phyloP scores from a whole-genome alignment of 148 eudicot genomes.

The Camellia japonica region DNA sequence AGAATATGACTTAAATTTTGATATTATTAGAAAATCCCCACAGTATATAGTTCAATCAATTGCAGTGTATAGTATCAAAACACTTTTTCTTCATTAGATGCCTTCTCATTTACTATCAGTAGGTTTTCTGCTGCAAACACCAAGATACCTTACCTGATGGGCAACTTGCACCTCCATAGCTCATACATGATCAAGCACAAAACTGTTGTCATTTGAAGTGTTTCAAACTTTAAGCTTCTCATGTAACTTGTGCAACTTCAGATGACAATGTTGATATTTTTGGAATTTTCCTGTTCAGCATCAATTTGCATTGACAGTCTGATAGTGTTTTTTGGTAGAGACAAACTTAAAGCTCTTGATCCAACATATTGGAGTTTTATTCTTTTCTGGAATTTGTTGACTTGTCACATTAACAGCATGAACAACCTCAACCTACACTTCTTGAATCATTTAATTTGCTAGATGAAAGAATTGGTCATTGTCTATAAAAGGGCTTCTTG shows the following conservation, averaged over 20 bases:
- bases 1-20: background rate
- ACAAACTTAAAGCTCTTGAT: background rate
- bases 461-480: no score
- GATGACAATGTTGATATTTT: background rate
- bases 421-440: no score
- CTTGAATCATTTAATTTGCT: no score
- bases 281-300: background rate
- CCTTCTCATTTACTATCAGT: no score
- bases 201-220: background rate
- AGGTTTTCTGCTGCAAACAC: background rate
- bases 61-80: no score
- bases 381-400: no score
- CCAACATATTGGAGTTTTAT: background rate
- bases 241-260: background rate
- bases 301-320: background rate
- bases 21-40: background rate
- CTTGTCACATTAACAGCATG: background rate
- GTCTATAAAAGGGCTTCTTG: no score
- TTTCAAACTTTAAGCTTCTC: background rate
- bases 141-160: background rate
- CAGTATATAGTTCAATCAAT: no score
- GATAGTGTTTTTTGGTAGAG: background rate
- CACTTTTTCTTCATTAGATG: no score
- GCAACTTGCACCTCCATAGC: background rate
- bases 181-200: background rate